Conservation (phyloP, 1,139 yeast genomes). For the Groenewaldozyma sp. region DNA sequence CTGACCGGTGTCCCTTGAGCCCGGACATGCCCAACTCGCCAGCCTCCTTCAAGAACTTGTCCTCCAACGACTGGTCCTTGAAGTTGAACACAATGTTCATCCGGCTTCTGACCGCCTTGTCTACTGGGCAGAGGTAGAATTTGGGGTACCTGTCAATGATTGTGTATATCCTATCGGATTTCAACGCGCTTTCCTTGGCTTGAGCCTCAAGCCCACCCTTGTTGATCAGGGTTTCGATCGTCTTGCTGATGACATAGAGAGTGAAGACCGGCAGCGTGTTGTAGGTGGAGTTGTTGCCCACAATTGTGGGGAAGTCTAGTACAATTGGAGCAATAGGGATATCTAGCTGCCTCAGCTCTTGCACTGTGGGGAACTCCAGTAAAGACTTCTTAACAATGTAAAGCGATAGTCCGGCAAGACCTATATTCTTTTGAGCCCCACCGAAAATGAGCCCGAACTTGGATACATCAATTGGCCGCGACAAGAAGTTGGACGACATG, state of each 20-base stretch:
- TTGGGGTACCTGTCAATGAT: slow-evolving; percentile 58
- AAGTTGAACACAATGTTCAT: slow-evolving; percentile 93
- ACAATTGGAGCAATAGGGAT: slow-evolving; percentile 83
- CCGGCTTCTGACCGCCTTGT: slow-evolving; percentile 54
- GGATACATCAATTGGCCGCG: slow-evolving; percentile 69
- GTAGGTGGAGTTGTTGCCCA: slow-evolving; percentile 82
- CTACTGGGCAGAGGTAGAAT: slow-evolving; percentile 60
- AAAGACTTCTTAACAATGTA: slow-evolving; percentile 79
- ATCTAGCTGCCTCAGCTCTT: slow-evolving; percentile 46
- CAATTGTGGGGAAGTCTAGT: slow-evolving; percentile 77
- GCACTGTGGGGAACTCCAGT: slow-evolving; percentile 58
- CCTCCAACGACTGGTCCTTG: slow-evolving; percentile 49
- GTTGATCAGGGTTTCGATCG: slow-evolving; percentile 49
- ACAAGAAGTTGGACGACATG: slow-evolving; percentile 86
- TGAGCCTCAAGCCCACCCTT: slow-evolving; percentile 56
- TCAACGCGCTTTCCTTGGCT: slow-evolving; percentile 46
- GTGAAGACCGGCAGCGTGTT: slow-evolving; percentile 94
- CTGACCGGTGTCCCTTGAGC: slow-evolving; percentile 91
- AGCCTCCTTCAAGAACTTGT: slow-evolving; percentile 56
- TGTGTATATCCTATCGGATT: slow-evolving; percentile 53
- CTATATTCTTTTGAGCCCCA: slow-evolving; percentile 98
- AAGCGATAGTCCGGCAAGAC: slow-evolving; percentile 88
- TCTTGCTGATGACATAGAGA: slow-evolving; percentile 74
- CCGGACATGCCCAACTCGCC: slow-evolving; percentile 54
- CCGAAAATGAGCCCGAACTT: slow-evolving; percentile 72